phyloP scores from a whole-genome alignment of 2,329 filamentous ascomycete genomes.

The Sporothrix sp. region DNA sequence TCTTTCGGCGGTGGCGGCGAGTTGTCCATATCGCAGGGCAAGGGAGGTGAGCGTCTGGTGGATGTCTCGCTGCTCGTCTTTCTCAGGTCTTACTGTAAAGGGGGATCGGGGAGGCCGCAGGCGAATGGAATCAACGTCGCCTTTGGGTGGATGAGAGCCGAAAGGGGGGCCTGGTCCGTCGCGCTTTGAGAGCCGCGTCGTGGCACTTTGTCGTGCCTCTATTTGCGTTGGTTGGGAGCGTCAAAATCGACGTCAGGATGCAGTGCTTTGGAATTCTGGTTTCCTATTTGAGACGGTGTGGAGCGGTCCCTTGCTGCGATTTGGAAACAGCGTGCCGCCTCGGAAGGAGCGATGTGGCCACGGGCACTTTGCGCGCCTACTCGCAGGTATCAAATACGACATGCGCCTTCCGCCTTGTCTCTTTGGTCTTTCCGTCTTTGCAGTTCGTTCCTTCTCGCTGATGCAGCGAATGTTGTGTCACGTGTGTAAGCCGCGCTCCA shows the following conservation, averaged over 20 bases:
- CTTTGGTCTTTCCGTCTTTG: too few species aligned
- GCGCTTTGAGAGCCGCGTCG: background rate
- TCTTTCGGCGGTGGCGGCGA: background rate
- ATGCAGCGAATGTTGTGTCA: too few species aligned
- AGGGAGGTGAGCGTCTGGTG: background rate
- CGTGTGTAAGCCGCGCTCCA: too few species aligned
- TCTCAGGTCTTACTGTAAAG: too few species aligned
- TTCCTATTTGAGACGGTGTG: background rate
- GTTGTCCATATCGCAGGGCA: constrained; percentile 1
- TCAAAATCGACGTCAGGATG: background rate
- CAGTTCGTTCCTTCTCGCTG: too few species aligned
- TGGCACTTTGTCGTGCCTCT: too few species aligned
- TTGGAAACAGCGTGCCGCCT: background rate
- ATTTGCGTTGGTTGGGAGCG: background rate
- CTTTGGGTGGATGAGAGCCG: background rate
- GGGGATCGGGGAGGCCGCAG: too few species aligned
- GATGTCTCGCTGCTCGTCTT: background rate
- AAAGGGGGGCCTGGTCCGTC: background rate
- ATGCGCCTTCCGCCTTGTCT: too few species aligned
- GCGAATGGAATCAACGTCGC: constrained; percentile 1
- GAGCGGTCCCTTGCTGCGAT: background rate
- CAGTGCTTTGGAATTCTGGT: background rate
- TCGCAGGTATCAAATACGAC: too few species aligned
- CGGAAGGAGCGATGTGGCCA: background rate
- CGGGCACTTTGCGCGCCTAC: too few species aligned